Evolutionary conservation across 2,329 filamentous ascomycete genomes (phyloP), one percentile per base, ranked within the genome.

Genomic region (Aureobasidium sp.): DNA sequence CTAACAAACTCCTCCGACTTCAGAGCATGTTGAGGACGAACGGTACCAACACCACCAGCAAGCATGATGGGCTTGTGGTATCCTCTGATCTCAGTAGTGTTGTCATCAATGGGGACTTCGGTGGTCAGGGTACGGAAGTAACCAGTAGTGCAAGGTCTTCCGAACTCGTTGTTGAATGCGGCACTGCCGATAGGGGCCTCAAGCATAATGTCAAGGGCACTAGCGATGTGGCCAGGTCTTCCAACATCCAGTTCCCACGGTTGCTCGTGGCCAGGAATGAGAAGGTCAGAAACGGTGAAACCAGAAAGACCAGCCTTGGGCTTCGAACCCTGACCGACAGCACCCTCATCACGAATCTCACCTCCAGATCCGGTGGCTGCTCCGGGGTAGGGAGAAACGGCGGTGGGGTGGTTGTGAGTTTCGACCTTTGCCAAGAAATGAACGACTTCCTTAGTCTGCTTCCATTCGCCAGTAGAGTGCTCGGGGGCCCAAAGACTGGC

Each of bases 41-140:
- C 93, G 6, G 90, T 96, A 53, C 94, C 94, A 39, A 97, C 85
- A 71, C 94, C 94, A 71, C 94, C 94, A 65, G 94, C 94, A 76
- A 99, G 91, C 90, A 97, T 96, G 74, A 96, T 97, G 11, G 94
- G 94, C 78, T 99, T 99, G 77, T 97, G 94, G 73, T 96, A 99
- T 27, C 94, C 94, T 67, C 93, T 84, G 70, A 90, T 83, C 67
- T 96, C 91, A 22, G 81, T 81, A 64, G 82, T 79, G 44, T 83
- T 83, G 61, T 84, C 80, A 48, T 79, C 81, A n/a, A 82, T 74
- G 29, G 82, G 79, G 33, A 89, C 81, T 62, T 85, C 81, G 47
- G 87, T 89, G 33, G 95, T 84, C 40, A 99, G 82, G 0, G 94
- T 99, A 64, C 93, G 83, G 80, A 99, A 99, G 71, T 91, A 93